phyloP scores from a whole-genome alignment of 495 filamentous ascomycete species.

The Trichoderma parareesei region DNA sequence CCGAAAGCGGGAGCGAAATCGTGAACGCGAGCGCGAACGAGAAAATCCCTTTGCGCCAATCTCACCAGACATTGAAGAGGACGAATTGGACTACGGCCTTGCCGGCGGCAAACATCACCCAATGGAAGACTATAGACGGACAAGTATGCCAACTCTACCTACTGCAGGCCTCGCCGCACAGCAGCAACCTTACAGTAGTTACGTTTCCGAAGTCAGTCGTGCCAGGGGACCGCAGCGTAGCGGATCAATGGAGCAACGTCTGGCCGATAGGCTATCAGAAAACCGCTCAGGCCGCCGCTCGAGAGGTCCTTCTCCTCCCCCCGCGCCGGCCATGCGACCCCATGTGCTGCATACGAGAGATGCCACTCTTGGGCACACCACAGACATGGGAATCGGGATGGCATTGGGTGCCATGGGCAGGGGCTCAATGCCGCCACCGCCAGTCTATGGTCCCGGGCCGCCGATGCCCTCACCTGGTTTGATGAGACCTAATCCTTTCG shows the following conservation, averaged over 20 bases:
- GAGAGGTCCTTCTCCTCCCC: slow-evolving; percentile 19
- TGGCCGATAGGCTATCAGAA: slow-evolving; percentile 33
- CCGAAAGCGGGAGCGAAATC: background rate
- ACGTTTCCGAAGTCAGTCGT: slow-evolving; percentile 10
- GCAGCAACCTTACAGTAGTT: background rate
- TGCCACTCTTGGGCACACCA: background rate
- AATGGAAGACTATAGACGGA: background rate
- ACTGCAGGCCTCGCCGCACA: slow-evolving; percentile 5
- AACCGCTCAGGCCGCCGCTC: slow-evolving; percentile 18
- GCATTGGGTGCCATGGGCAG: slow-evolving; percentile 20
- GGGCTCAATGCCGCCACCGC: slow-evolving; percentile 20
- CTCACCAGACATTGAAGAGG: slow-evolving; percentile 10
- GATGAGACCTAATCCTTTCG: slow-evolving; percentile 16
- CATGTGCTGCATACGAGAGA: background rate
- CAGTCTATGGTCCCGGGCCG: slow-evolving; percentile 19
- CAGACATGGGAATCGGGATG: slow-evolving; percentile 18
- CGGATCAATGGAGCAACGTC: slow-evolving; percentile 20
- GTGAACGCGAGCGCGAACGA: background rate
- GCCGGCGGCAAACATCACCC: background rate
- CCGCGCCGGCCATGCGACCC: slow-evolving; percentile 19
- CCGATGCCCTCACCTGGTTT: slow-evolving; percentile 32
- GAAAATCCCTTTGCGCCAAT: slow-evolving; percentile 3
- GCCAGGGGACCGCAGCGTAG: slow-evolving; percentile 14
- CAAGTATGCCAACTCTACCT: background rate
- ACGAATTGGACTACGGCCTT: background rate